These are phyloP conservation scores for Actinomortierella wolfii DNA, from an alignment of 371 early-diverging fungal genomes.

Conservation along the genomic window DNA sequence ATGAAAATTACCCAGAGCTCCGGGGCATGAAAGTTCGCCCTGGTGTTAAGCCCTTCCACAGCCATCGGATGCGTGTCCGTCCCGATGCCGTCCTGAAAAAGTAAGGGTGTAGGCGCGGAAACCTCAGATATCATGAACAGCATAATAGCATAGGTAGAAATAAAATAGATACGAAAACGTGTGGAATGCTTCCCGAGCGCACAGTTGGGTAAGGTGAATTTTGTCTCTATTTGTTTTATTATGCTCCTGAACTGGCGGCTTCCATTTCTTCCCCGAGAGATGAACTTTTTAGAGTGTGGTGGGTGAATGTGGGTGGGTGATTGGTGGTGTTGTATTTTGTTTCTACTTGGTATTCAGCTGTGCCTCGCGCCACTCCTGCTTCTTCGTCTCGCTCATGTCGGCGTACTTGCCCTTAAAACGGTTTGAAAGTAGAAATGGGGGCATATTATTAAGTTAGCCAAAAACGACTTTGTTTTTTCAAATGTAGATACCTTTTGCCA, in stretches of 20 bases:
- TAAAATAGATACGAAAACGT: no score
- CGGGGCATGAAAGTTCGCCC: constrained; percentile 35
- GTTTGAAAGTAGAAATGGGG: not conserved
- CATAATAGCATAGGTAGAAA: no score
- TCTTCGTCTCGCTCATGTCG: constrained; percentile 55
- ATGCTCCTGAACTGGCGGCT: no score
- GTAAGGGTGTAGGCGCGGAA: no score
- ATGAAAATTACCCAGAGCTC: constrained; percentile 20
- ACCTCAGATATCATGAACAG: no score
- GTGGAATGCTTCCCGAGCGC: no score
- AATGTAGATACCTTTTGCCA: not conserved
- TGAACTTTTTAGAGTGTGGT: no score
- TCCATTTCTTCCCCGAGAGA: no score
- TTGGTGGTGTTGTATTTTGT: not conserved
- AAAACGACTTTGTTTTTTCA: not conserved
- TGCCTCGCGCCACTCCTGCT: constrained; percentile 52
- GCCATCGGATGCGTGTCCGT: constrained; percentile 30
- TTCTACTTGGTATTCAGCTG: constrained; percentile 28
- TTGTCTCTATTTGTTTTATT: no score
- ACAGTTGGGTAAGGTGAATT: no score
- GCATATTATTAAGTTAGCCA: no score
- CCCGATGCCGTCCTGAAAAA: constrained; percentile 4
- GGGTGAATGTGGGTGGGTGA: not conserved
- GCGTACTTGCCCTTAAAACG: constrained; percentile 48
- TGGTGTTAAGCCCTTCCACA: constrained; percentile 30